Evolutionary conservation across 2,329 filamentous ascomycete species (phyloP), one percentile per base, ranked within the genome.

Genomic region (Trematosphaeria pertusa): DNA sequence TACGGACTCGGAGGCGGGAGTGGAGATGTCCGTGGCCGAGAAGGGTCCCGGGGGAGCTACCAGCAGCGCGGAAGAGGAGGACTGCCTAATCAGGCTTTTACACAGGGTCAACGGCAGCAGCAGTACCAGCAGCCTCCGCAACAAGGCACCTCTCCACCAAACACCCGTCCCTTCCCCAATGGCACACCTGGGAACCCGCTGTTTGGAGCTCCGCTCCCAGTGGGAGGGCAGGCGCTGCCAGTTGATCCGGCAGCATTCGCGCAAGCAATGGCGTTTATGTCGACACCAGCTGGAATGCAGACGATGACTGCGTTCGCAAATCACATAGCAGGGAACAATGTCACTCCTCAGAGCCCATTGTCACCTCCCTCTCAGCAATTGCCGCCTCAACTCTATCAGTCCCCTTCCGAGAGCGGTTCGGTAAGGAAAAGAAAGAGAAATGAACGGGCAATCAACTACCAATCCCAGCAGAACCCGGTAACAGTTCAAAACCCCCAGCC

Each of bases 181-280:
- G 49, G 43, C 15, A 45, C 37, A 20, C 54, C 60, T 36, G 43
- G 46, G 19, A 59, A 58, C 21, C 50, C 64, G 10, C 28, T 48
- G 10, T 61, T 61, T 4, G 17, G 39, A 6, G 48, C 31, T 24
- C 53, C 49, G 20, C 6, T 52, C n/a, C 50, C 52, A 41, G 14
- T 20, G 14, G 22, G 43, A 31, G 32, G 41, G 8, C 48, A 38
- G 17, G n/a, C 38, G 19, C 61, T 53, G 17, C 55, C 48, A 14
- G 41, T 59, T 18, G 51, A 61, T 48, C 62, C 62, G 3, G 52
- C 55, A 21, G 59, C 61, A 7, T 50, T 68, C 5, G 60, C 51
- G 1, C 64, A 67, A 37, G 59, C 63, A 19, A 62, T 66, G 61
- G 54, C 65, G 0, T 67, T 64, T 18, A 64, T 67, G 58, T 37